These are phyloP conservation scores for Corrigiola litoralis DNA, from an alignment of 179 eudicot genomes.

Conservation along the genomic window DNA sequence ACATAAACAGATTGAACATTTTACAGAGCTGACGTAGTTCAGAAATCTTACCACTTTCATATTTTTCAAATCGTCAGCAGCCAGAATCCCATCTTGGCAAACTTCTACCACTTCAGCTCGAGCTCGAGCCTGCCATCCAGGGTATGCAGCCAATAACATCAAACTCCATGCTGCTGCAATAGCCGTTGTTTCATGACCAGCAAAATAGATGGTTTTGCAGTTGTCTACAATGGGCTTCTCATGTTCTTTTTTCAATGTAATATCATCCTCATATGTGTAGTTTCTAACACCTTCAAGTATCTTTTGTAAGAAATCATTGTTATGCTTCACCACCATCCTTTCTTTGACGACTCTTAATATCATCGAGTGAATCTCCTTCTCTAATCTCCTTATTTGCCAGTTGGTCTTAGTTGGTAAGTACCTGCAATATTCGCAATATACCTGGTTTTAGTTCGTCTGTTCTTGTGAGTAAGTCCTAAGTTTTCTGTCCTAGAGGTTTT, in stretches of 20 bases:
- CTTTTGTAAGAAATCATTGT: constrained; percentile 48
- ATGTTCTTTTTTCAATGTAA: constrained; percentile 21
- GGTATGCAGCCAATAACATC: constrained; percentile 43
- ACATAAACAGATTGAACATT: too few relatives aligned
- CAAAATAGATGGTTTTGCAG: constrained; percentile 58
- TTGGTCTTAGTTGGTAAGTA: constrained; percentile 45
- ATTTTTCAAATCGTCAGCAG: constrained; percentile 29
- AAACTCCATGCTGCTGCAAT: constrained; percentile 44
- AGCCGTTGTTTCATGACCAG: constrained; percentile 61
- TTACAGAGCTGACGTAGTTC: too few relatives aligned
- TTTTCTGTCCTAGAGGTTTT: not conserved
- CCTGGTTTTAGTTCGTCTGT: not conserved
- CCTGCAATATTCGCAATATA: constrained; percentile 11
- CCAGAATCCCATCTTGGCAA: constrained; percentile 28
- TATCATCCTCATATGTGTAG: constrained; percentile 19
- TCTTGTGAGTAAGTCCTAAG: not conserved
- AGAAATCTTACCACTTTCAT: constrained; percentile 39
- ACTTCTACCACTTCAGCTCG: constrained; percentile 44
- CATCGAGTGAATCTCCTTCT: constrained; percentile 43
- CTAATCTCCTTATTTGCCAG: constrained; percentile 41
- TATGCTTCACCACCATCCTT: constrained; percentile 29
- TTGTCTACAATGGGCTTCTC: constrained; percentile 42
- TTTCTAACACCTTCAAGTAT: constrained; percentile 51
- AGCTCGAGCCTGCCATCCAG: constrained; percentile 56
- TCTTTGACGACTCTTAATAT: constrained; percentile 46